Evolutionary conservation across 768 basidiomycete genomes (phyloP).

Genomic region (Mycena indigotica): DNA sequence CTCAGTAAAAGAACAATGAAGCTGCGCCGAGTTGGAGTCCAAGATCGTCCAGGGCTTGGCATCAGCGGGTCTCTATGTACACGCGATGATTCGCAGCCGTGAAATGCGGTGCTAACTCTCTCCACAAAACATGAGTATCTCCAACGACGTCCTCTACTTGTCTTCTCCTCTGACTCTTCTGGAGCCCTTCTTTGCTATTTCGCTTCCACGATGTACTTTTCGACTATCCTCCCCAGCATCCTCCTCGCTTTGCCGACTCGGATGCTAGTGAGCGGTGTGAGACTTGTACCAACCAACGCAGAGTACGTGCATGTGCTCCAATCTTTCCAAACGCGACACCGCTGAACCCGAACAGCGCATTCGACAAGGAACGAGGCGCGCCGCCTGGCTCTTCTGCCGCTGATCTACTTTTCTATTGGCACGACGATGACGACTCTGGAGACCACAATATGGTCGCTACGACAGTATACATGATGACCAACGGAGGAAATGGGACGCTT

Average conservation of each 20-base stretch:
- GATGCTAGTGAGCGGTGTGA: not conserved
- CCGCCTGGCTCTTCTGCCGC: constrained; percentile 1
- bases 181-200: too few relatives aligned
- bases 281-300: not conserved
- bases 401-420: constrained; percentile 13
- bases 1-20: too few relatives aligned
- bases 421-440: constrained; percentile 1
- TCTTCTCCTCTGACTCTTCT: too few relatives aligned
- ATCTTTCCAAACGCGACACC: not conserved
- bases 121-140: not conserved
- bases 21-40: not conserved
- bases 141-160: too few relatives aligned
- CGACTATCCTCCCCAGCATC: not conserved
- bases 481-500: constrained; percentile 7
- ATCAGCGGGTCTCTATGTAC: too few relatives aligned
- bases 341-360: not conserved
- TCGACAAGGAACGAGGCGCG: not conserved
- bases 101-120: not conserved
- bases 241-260: not conserved
- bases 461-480: constrained; percentile 4
- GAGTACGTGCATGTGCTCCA: not conserved
- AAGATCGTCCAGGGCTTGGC: not conserved
- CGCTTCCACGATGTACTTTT: not conserved
- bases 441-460: constrained; percentile 6
- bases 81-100: too few relatives aligned